Base-by-base conservation (phyloP, 768 basidiomycete species). In the Russula sp. region DNA sequence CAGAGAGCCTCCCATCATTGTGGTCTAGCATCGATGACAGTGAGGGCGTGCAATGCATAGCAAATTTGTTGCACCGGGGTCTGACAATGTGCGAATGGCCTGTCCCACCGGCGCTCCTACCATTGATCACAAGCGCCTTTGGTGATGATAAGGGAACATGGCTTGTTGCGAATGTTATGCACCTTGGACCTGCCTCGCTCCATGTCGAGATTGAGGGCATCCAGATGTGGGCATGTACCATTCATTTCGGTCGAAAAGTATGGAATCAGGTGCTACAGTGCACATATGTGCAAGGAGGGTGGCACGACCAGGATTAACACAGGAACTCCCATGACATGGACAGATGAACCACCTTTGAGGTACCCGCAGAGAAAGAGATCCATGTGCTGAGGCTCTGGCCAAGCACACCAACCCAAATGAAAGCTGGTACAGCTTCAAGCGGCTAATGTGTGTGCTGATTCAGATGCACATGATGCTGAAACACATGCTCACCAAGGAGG, bases 391-490 rank as follows among this genome's bases (percentile, higher is more conserved):
- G 9, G 18, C 44, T 68, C 7, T 68, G 67, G 65, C 90, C 38
- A 86, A 80, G 75, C 81, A 83, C 67, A 79, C 84, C 67, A 88
- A 85, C 73, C 88, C 85, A 66, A 88, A 87, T 30, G 80, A 86
- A 69, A 77, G 83, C 28, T 98, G 93, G 93, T 82, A 93, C 40
- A 89, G 88, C 9, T 98, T 96, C 73, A 92, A 94, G 75, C 87
- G 94, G 5, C 79, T 98, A 69, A 96, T 95, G 2, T 88, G 90
- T 76, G 94, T 98, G 11, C 96, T 96, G 3, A 97, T 98, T 70
- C 90, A 94, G 75, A 90, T 90, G 2, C 81, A 84, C 69, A 89
- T 98, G 85, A 87, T 98, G 57, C 89, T 92, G 72, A 89, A 86
- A 53, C 79, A 73, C 57, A 85, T 97, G 83, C 82, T 98, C 61